phyloP scores from a whole-genome alignment of 441 rosid genomes.

The Pelargonium myrrhifolium region DNA sequence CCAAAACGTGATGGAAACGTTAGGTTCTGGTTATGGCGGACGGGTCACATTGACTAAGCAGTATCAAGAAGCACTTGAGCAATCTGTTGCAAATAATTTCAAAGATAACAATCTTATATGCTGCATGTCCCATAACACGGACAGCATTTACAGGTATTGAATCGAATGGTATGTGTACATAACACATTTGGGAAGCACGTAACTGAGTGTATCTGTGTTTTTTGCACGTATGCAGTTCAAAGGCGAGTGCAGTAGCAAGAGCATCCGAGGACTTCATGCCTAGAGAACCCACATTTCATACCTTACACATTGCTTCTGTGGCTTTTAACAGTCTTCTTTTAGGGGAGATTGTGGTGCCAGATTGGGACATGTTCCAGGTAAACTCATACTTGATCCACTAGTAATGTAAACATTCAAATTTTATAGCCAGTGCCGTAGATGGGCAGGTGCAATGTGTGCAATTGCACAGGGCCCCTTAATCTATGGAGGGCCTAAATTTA shows the following conservation, averaged over 20 bases:
- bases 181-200: not conserved
- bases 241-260: conserved; percentile 43
- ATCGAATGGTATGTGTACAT: not conserved
- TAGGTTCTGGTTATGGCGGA: conserved; percentile 60
- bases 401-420: not conserved
- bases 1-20: conserved; percentile 63
- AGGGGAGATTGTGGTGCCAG: conserved; percentile 68
- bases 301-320: conserved; percentile 62
- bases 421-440: too few relatives aligned
- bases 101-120: conserved; percentile 45
- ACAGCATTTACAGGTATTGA: conserved; percentile 53
- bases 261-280: conserved; percentile 78
- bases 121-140: conserved; percentile 68
- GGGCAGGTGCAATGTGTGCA: too few relatives aligned
- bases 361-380: conserved; percentile 76
- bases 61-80: conserved; percentile 63
- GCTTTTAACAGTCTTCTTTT: conserved; percentile 61
- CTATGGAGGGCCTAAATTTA: too few relatives aligned
- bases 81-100: conserved; percentile 53
- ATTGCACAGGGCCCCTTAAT: too few relatives aligned
- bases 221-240: too few relatives aligned
- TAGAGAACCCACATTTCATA: conserved; percentile 56
- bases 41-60: conserved; percentile 56
- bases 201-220: conserved; percentile 7
- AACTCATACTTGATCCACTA: conserved; percentile 9